Percentiles rank a stretch among this genome's conserved stretches.
phyloP scores from a whole-genome alignment of 2,329 filamentous ascomycete genomes.

The Alternaria panax region DNA sequence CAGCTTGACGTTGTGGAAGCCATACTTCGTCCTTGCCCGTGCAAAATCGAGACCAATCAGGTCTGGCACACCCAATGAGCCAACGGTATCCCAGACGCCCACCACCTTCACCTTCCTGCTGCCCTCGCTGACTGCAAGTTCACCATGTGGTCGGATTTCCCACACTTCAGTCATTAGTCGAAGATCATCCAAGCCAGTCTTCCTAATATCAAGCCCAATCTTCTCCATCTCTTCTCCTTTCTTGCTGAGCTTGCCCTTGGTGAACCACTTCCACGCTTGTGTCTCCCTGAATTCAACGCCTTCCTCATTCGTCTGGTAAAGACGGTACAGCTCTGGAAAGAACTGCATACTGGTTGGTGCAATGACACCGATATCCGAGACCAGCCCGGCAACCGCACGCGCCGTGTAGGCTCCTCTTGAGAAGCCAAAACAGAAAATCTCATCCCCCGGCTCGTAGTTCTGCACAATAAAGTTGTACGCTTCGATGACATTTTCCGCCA shows the following conservation, averaged over 20 bases:
- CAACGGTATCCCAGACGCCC: conserved; percentile 60
- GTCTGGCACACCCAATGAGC: conserved; percentile 55
- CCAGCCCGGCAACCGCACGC: conserved; percentile 52
- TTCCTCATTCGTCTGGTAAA: conserved; percentile 41
- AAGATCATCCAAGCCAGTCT: conserved; percentile 27
- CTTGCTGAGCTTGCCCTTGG: conserved; percentile 46
- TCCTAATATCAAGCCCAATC: conserved; percentile 17
- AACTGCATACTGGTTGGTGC: conserved; percentile 54
- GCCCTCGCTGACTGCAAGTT: conserved; percentile 26
- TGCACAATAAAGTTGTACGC: conserved; percentile 60
- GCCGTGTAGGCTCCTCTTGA: conserved; percentile 58
- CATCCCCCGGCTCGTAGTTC: conserved; percentile 59
- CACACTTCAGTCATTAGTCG: conserved; percentile 33
- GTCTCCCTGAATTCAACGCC: conserved; percentile 36
- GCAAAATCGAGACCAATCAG: conserved; percentile 42
- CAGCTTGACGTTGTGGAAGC: conserved; percentile 46
- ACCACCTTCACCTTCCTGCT: conserved; percentile 52
- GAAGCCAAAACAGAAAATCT: conserved; percentile 58
- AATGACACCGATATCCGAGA: conserved; percentile 57
- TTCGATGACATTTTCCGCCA: conserved; percentile 58
- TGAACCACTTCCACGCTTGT: conserved; percentile 39
- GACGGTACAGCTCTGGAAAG: conserved; percentile 55
- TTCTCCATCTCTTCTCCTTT: conserved; percentile 26
- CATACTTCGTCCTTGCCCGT: conserved; percentile 32
- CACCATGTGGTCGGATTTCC: conserved; percentile 47